These are phyloP conservation scores for Colletotrichum sp. DNA, from an alignment of 2,329 filamentous ascomycete species.

Conservation along the genomic window DNA sequence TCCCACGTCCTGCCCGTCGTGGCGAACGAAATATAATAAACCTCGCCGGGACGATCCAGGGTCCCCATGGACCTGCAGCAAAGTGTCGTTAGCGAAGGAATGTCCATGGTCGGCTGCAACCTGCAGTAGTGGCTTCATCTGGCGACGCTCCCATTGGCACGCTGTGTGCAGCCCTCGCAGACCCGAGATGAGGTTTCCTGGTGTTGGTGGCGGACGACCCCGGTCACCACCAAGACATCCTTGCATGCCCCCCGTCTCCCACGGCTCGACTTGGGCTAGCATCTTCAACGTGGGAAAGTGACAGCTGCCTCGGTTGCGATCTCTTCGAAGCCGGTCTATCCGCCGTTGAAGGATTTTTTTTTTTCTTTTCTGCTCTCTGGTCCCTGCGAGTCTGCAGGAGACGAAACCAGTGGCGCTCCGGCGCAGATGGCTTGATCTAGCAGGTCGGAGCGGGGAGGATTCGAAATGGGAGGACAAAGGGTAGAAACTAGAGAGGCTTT, in stretches of 20 bases:
- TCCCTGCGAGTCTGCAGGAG: background rate
- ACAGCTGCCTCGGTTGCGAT: background rate
- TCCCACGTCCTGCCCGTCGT: background rate
- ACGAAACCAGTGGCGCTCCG: background rate
- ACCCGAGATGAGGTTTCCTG: conserved; percentile 1
- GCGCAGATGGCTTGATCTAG: background rate
- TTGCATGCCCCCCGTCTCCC: background rate
- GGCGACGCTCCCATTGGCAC: background rate
- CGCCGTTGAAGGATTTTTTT: background rate
- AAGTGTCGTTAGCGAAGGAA: background rate
- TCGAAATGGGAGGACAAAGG: background rate
- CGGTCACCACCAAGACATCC: background rate
- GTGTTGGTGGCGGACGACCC: background rate
- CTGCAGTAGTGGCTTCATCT: background rate
- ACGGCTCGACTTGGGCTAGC: background rate
- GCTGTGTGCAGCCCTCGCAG: background rate
- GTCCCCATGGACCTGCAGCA: background rate
- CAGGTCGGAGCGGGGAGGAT: background rate
- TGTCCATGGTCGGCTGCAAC: background rate
- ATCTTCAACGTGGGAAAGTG: background rate
- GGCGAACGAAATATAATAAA: background rate
- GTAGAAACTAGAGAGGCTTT: background rate
- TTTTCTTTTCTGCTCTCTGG: background rate
- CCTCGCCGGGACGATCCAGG: background rate
- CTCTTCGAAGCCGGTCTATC: background rate